These are phyloP conservation scores for Oryza punctata DNA, from an alignment of 176 grass and related monocot species.

Conservation along the genomic window DNA sequence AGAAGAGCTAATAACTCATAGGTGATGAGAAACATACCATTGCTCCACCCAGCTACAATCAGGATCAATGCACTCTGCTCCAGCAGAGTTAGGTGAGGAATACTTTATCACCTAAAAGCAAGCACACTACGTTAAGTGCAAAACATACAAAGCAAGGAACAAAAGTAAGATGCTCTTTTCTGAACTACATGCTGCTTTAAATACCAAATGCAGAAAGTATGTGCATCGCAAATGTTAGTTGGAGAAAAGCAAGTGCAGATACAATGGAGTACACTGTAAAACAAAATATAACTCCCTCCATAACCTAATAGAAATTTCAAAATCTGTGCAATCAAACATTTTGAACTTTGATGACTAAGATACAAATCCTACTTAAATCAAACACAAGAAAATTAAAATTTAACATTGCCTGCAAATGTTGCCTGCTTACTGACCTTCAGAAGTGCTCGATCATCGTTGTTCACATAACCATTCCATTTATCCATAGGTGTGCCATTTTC, in stretches of 20 bases:
- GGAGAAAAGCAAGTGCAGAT: neutral
- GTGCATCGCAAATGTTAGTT: neutral
- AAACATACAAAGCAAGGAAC: conserved; percentile 2
- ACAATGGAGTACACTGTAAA: conserved; percentile 8
- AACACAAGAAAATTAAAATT: neutral
- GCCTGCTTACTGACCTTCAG: conserved; percentile 61
- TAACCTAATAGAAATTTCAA: neutral
- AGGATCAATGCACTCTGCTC: conserved; percentile 89
- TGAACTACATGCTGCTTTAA: neutral
- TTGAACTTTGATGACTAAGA: conserved; percentile 13
- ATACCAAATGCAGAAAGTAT: conserved; percentile 14
- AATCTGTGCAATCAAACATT: neutral
- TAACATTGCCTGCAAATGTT: neutral
- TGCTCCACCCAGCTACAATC: conserved; percentile 91
- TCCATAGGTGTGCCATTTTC: conserved; percentile 43
- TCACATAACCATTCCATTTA: conserved; percentile 78
- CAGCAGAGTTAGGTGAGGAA: conserved; percentile 81
- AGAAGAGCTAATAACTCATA: conserved; percentile 2
- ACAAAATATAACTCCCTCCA: conserved; percentile 1
- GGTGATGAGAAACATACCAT: conserved; percentile 55
- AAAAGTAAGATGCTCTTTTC: neutral
- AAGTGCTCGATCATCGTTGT: conserved; percentile 87
- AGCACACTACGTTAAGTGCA: conserved; percentile 29
- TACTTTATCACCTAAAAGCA: conserved; percentile 75
- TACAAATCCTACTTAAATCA: neutral